Conservation (phyloP, 2,329 filamentous ascomycete species). For the Coleophoma eucalyptorum region DNA sequence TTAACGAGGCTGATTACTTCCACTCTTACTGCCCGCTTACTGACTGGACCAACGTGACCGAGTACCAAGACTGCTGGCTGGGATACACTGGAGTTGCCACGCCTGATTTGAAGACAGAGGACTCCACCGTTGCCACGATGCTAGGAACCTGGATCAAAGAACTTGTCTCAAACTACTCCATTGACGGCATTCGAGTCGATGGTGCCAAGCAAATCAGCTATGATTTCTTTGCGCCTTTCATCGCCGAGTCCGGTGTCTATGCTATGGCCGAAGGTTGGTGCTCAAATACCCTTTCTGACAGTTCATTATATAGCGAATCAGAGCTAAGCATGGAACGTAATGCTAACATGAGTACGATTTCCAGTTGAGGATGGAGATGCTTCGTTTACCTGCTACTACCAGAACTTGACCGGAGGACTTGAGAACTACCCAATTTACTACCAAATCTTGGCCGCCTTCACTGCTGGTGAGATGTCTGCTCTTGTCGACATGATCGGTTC, state of each 20-base stretch:
- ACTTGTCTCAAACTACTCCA: conserved; percentile 37
- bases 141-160: conserved; percentile 33
- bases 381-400: conserved; percentile 35
- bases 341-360: no score
- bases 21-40: conserved; percentile 5
- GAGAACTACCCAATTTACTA: conserved; percentile 50
- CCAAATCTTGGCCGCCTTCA: not conserved
- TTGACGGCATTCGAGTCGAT: conserved; percentile 44
- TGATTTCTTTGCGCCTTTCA: conserved; percentile 51
- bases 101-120: conserved; percentile 37
- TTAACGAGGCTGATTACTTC: conserved; percentile 17
- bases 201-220: conserved; percentile 38
- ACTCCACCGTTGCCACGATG: conserved; percentile 30
- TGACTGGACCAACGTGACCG: conserved; percentile 26
- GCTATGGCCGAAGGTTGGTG: conserved; percentile 47
- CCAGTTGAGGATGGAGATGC: conserved; percentile 23
- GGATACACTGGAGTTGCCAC: conserved; percentile 35
- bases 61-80: conserved; percentile 39
- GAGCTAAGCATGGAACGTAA: no score
- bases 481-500: conserved; percentile 31
- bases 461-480: conserved; percentile 8
- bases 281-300: conserved; percentile 34
- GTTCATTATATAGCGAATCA: no score
- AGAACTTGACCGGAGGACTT: conserved; percentile 47
- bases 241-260: conserved; percentile 49